Base-by-base conservation (phyloP, 306 rosid species). In the Clitoria ternatea region DNA sequence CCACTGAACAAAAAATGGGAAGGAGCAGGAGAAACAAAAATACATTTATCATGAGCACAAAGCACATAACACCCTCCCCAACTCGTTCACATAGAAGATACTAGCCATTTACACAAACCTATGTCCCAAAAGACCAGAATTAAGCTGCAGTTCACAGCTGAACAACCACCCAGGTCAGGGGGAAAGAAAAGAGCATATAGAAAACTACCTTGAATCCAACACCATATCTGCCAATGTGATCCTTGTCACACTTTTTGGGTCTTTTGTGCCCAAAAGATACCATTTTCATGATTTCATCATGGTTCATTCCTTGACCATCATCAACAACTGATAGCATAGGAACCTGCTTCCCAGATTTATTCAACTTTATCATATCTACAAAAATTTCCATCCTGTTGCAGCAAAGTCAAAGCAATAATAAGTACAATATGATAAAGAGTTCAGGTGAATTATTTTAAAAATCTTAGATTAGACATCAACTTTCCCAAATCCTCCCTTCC, bases 271-370 rank as follows among this genome's bases (percentile, higher is more conserved):
- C 90, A 66, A 85, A 73, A 55, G 72, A 79, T 47, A 79, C 76
- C 90, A 85, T 85, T 66, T 57, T 77, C 70, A 82, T 43, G 61
- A 85, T 43, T 55, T 82, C 87, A 4, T 74, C 77, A 72, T 82
- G 82, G 70, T 59, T 76, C 90, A 85, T 85, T 62, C 90, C 90
- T 5, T 61, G 73, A 49, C 90, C 90, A 74, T 85, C 87, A 77
- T 85, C 90, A 74, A 80, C 74, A 29, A 85, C 45, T 15, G 82
- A 82, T 60, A 85, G 68, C 70, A 82, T 52, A 2, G 90, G 90
- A 52, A 82, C 73, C 61, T 67, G 52, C 70, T 77, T 74, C 27
- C 70, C 73, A 66, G 75, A 40, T 54, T 65, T 79, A 54, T 73
- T 74, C 48, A 75, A 61, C 70, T 77, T 77, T 52, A 85, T 82